phyloP scores from a whole-genome alignment of 805 yeast genomes.

The Cyberlindnera japonica region DNA sequence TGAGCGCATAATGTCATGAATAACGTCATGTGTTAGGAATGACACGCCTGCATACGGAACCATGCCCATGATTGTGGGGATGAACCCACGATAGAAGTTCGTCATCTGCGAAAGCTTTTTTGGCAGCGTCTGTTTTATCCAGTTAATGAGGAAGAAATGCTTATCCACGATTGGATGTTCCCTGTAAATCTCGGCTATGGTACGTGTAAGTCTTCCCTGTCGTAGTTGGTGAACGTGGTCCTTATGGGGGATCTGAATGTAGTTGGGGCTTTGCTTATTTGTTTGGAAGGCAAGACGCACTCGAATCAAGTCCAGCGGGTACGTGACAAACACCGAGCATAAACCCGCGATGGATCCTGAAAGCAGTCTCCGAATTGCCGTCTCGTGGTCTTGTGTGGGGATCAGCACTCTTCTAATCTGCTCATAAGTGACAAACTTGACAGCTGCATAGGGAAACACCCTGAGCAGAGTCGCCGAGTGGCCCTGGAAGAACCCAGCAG shows the following conservation, averaged over 20 bases:
- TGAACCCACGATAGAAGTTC: conserved; percentile 91
- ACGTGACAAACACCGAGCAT: conserved; percentile 80
- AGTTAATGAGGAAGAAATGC: conserved; percentile 21
- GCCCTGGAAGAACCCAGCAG: conserved; percentile 84
- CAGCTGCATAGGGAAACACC: conserved; percentile 95
- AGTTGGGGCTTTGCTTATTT: conserved; percentile 21
- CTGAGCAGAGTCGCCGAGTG: conserved; percentile 90
- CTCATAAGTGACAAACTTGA: conserved; percentile 94
- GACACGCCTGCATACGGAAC: conserved; percentile 98
- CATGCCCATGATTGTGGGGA: conserved; percentile 93
- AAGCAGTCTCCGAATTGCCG: conserved; percentile 71
- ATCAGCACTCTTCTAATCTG: conserved; percentile 79
- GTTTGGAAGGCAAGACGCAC: conserved; percentile 93
- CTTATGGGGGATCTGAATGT: conserved; percentile 20
- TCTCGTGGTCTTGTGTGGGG: conserved; percentile 71
- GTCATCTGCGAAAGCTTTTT: conserved; percentile 18
- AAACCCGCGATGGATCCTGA: conserved; percentile 93
- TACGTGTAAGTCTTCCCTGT: conserved; percentile 31
- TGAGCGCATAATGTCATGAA: conserved; percentile 84
- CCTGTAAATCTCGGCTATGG: conserved; percentile 23
- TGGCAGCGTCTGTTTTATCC: conserved; percentile 23
- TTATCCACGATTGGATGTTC: conserved; percentile 24
- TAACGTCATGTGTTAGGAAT: conserved; percentile 86
- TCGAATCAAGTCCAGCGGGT: conserved; percentile 86
- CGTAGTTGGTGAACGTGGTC: conserved; percentile 23